Base-by-base conservation (phyloP, 2,329 filamentous ascomycete genomes). In the Botrytis fabae region DNA sequence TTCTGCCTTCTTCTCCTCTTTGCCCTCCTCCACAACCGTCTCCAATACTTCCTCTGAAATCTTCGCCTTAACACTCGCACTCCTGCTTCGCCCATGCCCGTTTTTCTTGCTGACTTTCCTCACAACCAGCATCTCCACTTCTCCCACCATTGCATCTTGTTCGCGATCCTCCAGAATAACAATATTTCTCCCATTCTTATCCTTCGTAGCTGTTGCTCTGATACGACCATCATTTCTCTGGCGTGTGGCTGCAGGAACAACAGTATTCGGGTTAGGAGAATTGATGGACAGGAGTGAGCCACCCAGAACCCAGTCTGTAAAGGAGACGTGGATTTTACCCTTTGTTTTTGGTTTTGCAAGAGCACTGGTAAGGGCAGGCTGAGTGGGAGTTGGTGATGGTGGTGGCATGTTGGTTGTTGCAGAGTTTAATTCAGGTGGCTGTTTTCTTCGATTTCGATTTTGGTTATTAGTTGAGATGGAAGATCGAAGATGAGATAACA, bases 241-340 rank as follows among this genome's bases (percentile, higher is more conserved):
- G 70, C 28, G 42, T 7, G 64, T 57, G 10, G 44, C 46, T 25
- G 51, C 42, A 1, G 54, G 6, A 71, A 28, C 28, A 32, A 9
- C 51, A 57, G 28, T 57, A 18, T 28, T 28, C 6, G 51, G 51
- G 1, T 38, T 57, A 12, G 69, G 59, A 20, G 66, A 71, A 14
- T 44, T 65, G 7, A 73, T 46, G 16, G 74, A 75, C 51, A 78
- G 38, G n/a, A 80, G 73, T 4, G 75, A 74, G 59, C 79, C 78
- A 25, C 79, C 78, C 18, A 79, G 72, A 5, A 78, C 71, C 79
- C 79, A 80, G 62, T 75, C 78, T n/a, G 76, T 77, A 54, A 80
- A 77, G 44, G 78, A 79, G 51, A 79, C n/a, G 20, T 74, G 72
- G 14, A 79, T 64, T 59, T 77, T 78, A 25, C 72, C 69, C 64